Evolutionary conservation across 2,329 filamentous ascomycete genomes (phyloP), one percentile per base, ranked within the genome.

Genomic region (Fusarium sp.): DNA sequence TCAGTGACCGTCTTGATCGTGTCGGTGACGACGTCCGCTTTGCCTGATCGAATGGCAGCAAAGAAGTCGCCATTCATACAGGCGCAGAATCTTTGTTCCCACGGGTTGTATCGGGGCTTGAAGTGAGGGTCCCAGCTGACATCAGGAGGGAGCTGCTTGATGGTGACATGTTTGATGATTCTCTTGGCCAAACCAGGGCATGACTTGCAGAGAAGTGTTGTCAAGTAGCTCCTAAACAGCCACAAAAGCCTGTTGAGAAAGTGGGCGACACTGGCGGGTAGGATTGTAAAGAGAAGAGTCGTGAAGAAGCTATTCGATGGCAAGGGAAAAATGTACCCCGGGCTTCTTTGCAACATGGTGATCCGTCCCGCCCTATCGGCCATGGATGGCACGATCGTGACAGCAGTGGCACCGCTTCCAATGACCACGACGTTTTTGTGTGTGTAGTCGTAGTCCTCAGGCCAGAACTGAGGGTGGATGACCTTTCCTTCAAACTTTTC

Each of bases 391-490:
- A 94, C 80, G 2, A 93, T 83, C 1, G 92, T 93, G 45, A 93
- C 84, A 5, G 91, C 90, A 0, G 92, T 93, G 2, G 92, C 92
- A 18, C 91, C 92, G 40, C 86, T 89, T 20, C 93, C 93, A 67
- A 94, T 89, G 63, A 93, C 85, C 52, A 93, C 89, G 24, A 93
- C 84, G 20, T 89, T 87, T 78, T 93, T 93, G 81, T 86, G 83
- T 14, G 84, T 82, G 80, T 92, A 93, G 78, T 93, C 89, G 47
- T 92, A 84, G 64, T 92, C 85, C 65, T 91, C 84, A 0, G 92
- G 92, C 92, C 92, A 94, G 82, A 93, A 94, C 75, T 94, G 93
- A 1, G 93, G 92, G 71, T 94, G 92, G 2, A 93, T 84, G 16
- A 90, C 83, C 42, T 67, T 77, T 52, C 84, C 85, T 11, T 78